Evolutionary conservation across 129 eudicot genomes (phyloP).

Genomic region (Tagetes patula): DNA sequence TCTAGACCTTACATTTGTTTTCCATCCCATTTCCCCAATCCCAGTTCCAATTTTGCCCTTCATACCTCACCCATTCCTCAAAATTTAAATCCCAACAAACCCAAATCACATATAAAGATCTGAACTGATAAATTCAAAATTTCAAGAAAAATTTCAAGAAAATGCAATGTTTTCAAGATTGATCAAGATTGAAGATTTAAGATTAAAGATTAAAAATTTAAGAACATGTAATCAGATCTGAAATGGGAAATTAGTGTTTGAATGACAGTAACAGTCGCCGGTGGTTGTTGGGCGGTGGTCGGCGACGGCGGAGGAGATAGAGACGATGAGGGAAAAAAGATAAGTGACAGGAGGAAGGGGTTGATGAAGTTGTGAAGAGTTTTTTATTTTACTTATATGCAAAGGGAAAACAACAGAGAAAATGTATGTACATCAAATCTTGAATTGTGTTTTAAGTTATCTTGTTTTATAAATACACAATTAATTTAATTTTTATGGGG

Average conservation of each 20-base stretch:
- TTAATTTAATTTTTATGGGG: too few species aligned
- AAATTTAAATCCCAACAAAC: background rate
- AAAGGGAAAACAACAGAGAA: background rate
- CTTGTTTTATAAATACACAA: background rate
- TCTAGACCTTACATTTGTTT: slow-evolving; percentile 49
- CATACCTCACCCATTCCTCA: slow-evolving; percentile 35
- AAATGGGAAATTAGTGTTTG: background rate
- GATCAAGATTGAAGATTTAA: background rate
- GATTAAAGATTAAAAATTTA: background rate
- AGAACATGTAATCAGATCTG: background rate
- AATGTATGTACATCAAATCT: background rate
- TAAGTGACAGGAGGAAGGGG: slow-evolving; percentile 8
- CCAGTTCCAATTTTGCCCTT: slow-evolving; percentile 19
- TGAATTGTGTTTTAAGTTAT: background rate
- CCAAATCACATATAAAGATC: slow-evolving; percentile 5
- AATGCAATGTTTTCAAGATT: slow-evolving; percentile 4
- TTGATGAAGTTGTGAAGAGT: background rate
- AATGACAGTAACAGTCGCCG: slow-evolving; percentile 12
- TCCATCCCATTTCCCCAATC: slow-evolving; percentile 60
- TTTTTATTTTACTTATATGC: slow-evolving; percentile 19
- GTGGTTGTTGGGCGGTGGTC: slow-evolving; percentile 6
- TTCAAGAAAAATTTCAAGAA: background rate
- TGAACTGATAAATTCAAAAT: background rate
- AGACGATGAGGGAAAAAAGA: background rate
- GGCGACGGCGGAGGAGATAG: slow-evolving; percentile 27